Evolutionary conservation across 75 land plant genomes (phyloP), one percentile per base, ranked within the genome.

Genomic region (Pinus taeda): DNA sequence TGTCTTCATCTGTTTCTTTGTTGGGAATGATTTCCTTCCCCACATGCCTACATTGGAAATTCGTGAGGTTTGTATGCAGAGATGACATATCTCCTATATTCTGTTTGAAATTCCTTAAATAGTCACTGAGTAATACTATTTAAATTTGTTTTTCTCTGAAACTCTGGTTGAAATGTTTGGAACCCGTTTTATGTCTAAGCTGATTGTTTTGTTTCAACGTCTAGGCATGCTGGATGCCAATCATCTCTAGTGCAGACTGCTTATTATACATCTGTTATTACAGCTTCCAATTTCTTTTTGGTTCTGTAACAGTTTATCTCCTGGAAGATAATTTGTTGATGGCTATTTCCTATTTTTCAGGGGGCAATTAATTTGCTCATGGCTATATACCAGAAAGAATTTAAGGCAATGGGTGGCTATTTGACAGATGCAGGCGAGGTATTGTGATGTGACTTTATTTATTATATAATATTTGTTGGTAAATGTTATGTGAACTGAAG

Each of bases 371-470:
- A 87, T 75, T 73, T 93, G 62, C 81, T 93, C 39, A 84, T 93
- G 81, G 65, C 76, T 55, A 84, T 91, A 11, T 93, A 93, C 83
- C 87, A 85, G 66, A 84, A 71, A 60, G 81, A 84, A 59, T 93
- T 93, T 79, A 84, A 57, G 12, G 64, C 49, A 37, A 77, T 91
- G 79, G 94, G 94, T 29, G 94, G 96, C 8, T 89, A 91, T 77
- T 56, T 93, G 6, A 92, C 93, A 36, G 90, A 92, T 66, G 88
- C 86, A 70, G 95, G 98, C 81, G 90, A 92, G 89, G 99, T 96
- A 83, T 58, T 45, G 60, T 60, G 78, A 79, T 4, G 73, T 56
- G 49, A 73, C 77, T 81, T 75, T 13, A 62, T 24, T 62, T 62
- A 26, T 62, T 62, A 22, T 22, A 62, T 45, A 45, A 45, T 45